Evolutionary conservation across 306 rosid genomes (phyloP).

Genomic region (Glycine latifolia): DNA sequence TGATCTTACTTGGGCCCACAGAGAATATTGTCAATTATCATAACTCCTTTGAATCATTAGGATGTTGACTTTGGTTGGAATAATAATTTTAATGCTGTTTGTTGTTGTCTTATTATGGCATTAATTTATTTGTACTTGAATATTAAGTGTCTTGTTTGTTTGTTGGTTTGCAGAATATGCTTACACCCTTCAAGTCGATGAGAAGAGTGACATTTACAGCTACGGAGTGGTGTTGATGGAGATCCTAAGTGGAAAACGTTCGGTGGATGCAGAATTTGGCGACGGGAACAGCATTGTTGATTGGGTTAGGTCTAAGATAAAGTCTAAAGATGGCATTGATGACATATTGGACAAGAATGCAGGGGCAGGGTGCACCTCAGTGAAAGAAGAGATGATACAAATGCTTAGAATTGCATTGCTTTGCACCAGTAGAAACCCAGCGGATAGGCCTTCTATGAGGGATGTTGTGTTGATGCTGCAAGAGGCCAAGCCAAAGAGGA

Average conservation of each 20-base stretch:
- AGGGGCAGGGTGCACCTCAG: slow-evolving; percentile 66
- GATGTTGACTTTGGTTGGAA: slow-evolving; percentile 52
- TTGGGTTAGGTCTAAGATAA: slow-evolving; percentile 77
- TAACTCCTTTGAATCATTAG: slow-evolving; percentile 27
- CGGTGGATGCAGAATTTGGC: slow-evolving; percentile 74
- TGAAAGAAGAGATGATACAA: slow-evolving; percentile 85
- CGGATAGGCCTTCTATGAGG: slow-evolving; percentile 90
- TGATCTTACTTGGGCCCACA: slow-evolving; percentile 47
- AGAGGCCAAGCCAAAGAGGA: slow-evolving; percentile 83
- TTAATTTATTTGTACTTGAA: neutral
- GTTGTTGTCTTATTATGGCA: slow-evolving; percentile 30
- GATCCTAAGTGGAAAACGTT: slow-evolving; percentile 71
- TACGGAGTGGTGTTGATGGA: slow-evolving; percentile 89
- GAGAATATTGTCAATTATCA: slow-evolving; percentile 44
- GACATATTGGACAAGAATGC: slow-evolving; percentile 74
- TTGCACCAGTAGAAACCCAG: slow-evolving; percentile 81
- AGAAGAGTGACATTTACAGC: slow-evolving; percentile 93
- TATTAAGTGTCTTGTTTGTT: neutral
- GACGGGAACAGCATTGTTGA: slow-evolving; percentile 92
- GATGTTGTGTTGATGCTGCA: slow-evolving; percentile 91
- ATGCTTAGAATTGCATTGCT: slow-evolving; percentile 88
- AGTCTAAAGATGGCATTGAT: slow-evolving; percentile 61
- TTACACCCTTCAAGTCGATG: slow-evolving; percentile 90
- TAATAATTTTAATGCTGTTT: slow-evolving; percentile 27
- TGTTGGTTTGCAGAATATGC: slow-evolving; percentile 75